phyloP scores from a whole-genome alignment of 768 basidiomycete genomes.

The Pulveroboletus sp. region DNA sequence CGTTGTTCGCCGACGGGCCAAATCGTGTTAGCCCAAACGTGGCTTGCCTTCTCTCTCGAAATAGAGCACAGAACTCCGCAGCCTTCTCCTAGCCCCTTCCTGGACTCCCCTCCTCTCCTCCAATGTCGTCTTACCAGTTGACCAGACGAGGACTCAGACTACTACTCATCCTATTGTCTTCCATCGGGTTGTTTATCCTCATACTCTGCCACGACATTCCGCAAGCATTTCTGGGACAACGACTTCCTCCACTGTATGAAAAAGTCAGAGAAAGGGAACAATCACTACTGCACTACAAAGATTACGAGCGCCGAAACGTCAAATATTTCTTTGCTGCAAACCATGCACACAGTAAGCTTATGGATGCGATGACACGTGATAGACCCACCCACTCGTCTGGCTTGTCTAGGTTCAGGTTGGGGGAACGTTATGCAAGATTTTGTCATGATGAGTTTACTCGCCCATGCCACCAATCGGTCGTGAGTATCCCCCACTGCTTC shows the following conservation, averaged over 20 bases:
- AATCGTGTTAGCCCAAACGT: not conserved
- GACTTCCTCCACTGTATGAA: constrained; percentile 40
- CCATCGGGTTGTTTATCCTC: constrained; percentile 14
- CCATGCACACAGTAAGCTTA: constrained; percentile 36
- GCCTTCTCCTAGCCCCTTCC: not conserved
- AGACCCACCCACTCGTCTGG: not conserved
- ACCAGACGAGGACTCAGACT: constrained; percentile 24
- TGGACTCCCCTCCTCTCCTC: not conserved
- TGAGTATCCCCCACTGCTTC: constrained; percentile 12
- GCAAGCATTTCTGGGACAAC: not conserved
- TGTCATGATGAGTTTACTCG: constrained; percentile 33
- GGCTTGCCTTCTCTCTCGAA: not conserved
- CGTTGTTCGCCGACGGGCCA: not conserved
- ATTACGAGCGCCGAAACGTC: constrained; percentile 30
- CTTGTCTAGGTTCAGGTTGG: constrained; percentile 33
- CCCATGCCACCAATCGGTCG: constrained; percentile 33
- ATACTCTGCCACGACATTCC: constrained; percentile 5
- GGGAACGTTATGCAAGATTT: constrained; percentile 41
- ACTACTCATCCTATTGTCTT: constrained; percentile 8
- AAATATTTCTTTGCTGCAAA: constrained; percentile 47
- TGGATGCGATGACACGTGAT: not conserved
- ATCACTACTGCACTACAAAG: constrained; percentile 38
- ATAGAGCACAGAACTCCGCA: not conserved
- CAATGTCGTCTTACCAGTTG: constrained; percentile 20
- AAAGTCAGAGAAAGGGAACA: constrained; percentile 36